These are phyloP conservation scores for Penicillium silybi DNA, from an alignment of 495 filamentous ascomycete species.

Conservation along the genomic window DNA sequence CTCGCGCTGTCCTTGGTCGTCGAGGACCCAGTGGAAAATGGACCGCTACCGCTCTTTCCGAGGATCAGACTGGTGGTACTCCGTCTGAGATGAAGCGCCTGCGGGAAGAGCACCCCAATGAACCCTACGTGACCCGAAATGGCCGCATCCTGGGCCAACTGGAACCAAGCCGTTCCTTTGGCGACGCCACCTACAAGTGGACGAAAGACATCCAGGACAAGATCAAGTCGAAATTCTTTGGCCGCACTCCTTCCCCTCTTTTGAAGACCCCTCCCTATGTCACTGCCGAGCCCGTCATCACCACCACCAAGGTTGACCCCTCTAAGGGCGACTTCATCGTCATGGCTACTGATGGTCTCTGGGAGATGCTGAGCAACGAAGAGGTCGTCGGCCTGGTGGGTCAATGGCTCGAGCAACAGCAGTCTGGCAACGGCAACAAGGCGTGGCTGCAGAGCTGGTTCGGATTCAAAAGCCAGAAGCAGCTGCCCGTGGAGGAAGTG, in stretches of 20 bases:
- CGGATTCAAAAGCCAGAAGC: constrained; percentile 36
- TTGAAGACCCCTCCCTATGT: constrained; percentile 95
- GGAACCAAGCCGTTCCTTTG: constrained; percentile 90
- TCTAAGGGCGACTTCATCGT: constrained; percentile 91
- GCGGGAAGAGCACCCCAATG: constrained; percentile 79
- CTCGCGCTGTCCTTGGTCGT: constrained; percentile 85
- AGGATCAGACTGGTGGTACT: constrained; percentile 89
- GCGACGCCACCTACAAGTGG: constrained; percentile 98
- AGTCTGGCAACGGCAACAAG: constrained; percentile 37
- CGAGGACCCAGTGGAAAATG: constrained; percentile 78
- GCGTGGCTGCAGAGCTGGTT: constrained; percentile 51
- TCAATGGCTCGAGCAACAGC: constrained; percentile 86
- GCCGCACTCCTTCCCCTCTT: constrained; percentile 62
- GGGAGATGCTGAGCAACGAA: constrained; percentile 99
- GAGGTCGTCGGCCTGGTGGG: constrained; percentile 96
- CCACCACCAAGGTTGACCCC: constrained; percentile 90
- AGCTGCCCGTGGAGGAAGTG: constrained; percentile 50
- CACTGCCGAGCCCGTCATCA: constrained; percentile 92
- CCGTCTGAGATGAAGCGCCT: constrained; percentile 77
- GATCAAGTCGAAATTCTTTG: constrained; percentile 82
- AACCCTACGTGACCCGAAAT: constrained; percentile 76
- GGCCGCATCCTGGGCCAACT: constrained; percentile 88
- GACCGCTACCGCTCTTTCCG: constrained; percentile 82
- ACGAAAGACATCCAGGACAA: constrained; percentile 72
- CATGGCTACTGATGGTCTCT: constrained; percentile 93